Base-by-base conservation (phyloP, 2,329 filamentous ascomycete species). In the Aspergillus thermomutatus region DNA sequence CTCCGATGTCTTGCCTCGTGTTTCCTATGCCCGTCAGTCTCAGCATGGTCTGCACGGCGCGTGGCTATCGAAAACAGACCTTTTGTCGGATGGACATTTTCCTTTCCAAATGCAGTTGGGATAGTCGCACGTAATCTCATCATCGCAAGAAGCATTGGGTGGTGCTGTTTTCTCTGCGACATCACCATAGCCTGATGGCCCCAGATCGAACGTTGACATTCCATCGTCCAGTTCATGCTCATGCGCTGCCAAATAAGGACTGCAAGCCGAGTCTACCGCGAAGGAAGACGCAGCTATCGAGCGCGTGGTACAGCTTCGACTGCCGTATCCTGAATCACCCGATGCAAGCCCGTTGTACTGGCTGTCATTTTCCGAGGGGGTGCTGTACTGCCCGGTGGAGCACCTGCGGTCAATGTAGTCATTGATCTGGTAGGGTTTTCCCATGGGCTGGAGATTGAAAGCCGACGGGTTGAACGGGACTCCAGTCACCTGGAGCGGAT, bases 1-100 rank as follows among this genome's bases (percentile, higher is more conserved):
- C 88, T 92, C 1, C 75, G 79, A 70, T 96, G 91, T 50, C 87
- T 86, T 21, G 87, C 80, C 48, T 79, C 73, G 65, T 95, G 91
- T 72, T 95, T 96, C 57, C 91, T 95, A 57, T 6, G 11, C 50
- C 19, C 7, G 49, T 61, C 27, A 68, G 59, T 26, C 49, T 51
- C n/a, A 6, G 27, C 25, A 47, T 50, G 28, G n/a, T 21, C 10
- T 19, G 10, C 14, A 19, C 23, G 10, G 2, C 26, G 7, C 27
- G 31, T 17, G 9, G 4, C 4, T 3, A 25, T 17, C 4, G 5
- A 23, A 26, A 48, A 59, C 64, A 55, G 56, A 77, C 75, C 71
- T 73, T 56, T 75, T 71, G 52, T 77, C 74, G 1, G 75, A 78
- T 10, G 67, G 72, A 49, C 69, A 75, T 59, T 75, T 76, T 4